Evolutionary conservation across 768 basidiomycete species (phyloP).

Genomic region (Erythrobasidium yunnanense): DNA sequence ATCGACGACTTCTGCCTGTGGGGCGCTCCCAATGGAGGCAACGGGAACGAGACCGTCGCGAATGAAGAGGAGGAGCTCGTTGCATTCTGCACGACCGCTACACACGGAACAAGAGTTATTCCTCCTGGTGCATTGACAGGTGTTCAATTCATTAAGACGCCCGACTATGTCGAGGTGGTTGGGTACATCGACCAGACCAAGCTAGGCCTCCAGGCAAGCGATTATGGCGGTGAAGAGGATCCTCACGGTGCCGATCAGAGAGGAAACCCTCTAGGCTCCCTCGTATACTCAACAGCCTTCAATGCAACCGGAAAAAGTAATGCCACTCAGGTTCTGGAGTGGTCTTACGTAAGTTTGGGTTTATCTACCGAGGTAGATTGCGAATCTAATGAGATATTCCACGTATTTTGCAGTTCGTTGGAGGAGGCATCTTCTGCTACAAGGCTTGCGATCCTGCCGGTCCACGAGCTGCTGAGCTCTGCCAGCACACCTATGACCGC

Average conservation of each 20-base stretch:
- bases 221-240: conserved; percentile 62
- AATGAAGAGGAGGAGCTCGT: conserved; percentile 53
- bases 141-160: conserved; percentile 55
- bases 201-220: conserved; percentile 49
- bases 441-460: conserved; percentile 54
- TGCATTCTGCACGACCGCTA: conserved; percentile 42
- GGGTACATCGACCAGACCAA: conserved; percentile 56
- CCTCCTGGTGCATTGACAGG: conserved; percentile 57
- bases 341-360: conserved; percentile 52
- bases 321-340: conserved; percentile 53
- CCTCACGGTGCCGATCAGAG: conserved; percentile 67
- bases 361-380: neutral
- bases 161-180: conserved; percentile 45
- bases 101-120: conserved; percentile 62
- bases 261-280: conserved; percentile 47
- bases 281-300: neutral
- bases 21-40: conserved; percentile 27
- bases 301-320: conserved; percentile 38
- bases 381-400: neutral
- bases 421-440: conserved; percentile 51
- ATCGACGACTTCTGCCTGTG: conserved; percentile 36
- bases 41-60: conserved; percentile 42
- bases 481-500: conserved; percentile 51
- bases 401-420: conserved; percentile 1
- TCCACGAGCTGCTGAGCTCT: conserved; percentile 46